Base-by-base conservation (phyloP, 257 asterid species). In the Solanum appendiculatum region DNA sequence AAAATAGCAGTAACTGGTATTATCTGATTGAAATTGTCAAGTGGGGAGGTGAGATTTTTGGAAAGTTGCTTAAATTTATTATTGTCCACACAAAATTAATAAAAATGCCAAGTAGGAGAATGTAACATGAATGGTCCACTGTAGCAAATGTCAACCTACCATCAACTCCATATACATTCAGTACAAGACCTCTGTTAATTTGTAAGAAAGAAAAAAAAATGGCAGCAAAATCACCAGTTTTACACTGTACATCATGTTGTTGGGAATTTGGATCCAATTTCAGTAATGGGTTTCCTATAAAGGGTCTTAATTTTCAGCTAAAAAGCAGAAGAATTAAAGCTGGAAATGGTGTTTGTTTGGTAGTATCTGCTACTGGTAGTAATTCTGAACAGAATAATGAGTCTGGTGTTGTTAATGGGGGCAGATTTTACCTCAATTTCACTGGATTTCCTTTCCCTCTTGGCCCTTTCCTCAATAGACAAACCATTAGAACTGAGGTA, bases 371-470 rank as follows among this genome's bases (percentile, higher is more conserved):
- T 86, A 86, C 98, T 64, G 90, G 94, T 60, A 44, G 85, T 75
- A 82, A 56, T 37, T 74, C 86, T 87, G 90, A 88, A 5, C 34
- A 9, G 86, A 46, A 88, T 88, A 91, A 84, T 58, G 91, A 60
- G 20, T 42, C 85, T 72, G 88, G 91, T 36, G 87, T 91, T 40
- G 87, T 82, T 23, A 86, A 89, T 34, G 91, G 93, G 40, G 97
- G 97, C 39, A 93, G 95, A 90, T 95, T 97, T 87, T 97, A 97
- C 91, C 88, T 95, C 89, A 97, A 95, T 84, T 89, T 97, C 89
- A 95, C 98, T 23, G 99, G 98, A 1, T 97, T 97, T 56, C 99
- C 99, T 5, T 97, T 97, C 85, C 99, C 98, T 83, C 98, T 97
- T 33, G 99, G 99, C 8, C 99, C 99, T 80, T 97, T 97, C 74